Evolutionary conservation across 1,139 yeast genomes (phyloP), one percentile per base, ranked within the genome.

Genomic region (Blastobotrys arbuscula): DNA sequence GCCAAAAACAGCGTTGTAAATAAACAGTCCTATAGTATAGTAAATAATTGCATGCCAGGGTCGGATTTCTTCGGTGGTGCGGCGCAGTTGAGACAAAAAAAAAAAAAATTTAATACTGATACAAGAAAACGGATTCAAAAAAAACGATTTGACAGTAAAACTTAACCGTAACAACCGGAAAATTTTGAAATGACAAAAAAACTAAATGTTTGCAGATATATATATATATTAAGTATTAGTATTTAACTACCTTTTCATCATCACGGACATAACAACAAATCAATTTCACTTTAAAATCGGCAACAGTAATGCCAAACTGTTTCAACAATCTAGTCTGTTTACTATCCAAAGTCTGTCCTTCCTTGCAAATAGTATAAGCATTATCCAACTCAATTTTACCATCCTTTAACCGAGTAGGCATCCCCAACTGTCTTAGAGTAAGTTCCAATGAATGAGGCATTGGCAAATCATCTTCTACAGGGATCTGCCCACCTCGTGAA

Each of bases 361-460:
- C 74, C 50, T 73, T 73, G 70, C 96, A 89, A 39, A 94, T 96
- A 45, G 76, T 76, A 67, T 79, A 88, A 46, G 94, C 95, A 56
- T 81, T 80, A 34, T 78, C 80, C 48, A 92, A 71, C 48, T 79
- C 75, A 55, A 92, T 84, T 67, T 90, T 90, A 65, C 99, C 99
- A 43, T 82, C 76, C 67, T 85, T 86, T 59, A 92, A 84, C 63
- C 80, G 84, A 8, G 97, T 90, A 56, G 98, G 97, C 61, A 94
- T 81, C 64, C 92, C 92, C 59, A 81, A 81, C 64, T 84, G 84
- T 74, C 98, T 82, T 61, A 92, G 70, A 39, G 96, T 87, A 59
- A 89, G 88, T 71, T 92, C 98, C 70, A 94, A 75, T 5, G 97
- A 88, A 66, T 92, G 98, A 12, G 95, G 84, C 87, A 92, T 81